phyloP scores from a whole-genome alignment of 208 protist species.

The Leishmania lainsoni region DNA sequence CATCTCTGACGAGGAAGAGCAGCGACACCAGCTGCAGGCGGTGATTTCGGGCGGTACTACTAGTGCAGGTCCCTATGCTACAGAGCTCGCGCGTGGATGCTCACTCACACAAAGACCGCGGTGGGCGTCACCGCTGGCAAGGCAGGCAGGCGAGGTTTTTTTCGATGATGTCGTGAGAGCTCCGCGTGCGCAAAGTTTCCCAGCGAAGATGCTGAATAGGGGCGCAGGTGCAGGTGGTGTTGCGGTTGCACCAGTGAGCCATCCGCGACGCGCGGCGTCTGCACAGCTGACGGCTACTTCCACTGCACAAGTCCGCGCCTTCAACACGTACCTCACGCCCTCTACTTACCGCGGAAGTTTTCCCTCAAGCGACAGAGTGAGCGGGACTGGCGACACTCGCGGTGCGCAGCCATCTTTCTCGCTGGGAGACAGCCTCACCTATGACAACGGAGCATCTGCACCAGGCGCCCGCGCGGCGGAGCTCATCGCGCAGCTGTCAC shows the following conservation, averaged over 20 bases:
- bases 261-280: background rate
- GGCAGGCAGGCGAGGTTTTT: conserved; percentile 1
- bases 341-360: conserved; percentile 3
- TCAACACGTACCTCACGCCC: background rate
- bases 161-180: conserved; percentile 4
- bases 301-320: background rate
- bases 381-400: background rate
- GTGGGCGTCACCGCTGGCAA: background rate
- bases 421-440: background rate
- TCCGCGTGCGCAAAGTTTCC: background rate
- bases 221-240: background rate
- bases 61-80: background rate
- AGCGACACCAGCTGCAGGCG: background rate
- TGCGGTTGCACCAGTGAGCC: background rate
- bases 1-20: conserved; percentile 3
- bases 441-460: background rate
- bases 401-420: background rate
- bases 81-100: background rate
- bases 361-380: background rate
- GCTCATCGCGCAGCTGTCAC: conserved; percentile 11
- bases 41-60: background rate
- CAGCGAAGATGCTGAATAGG: background rate
- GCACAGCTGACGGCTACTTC: background rate
- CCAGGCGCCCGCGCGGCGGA: conserved; percentile 15
- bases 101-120: background rate